Conservation (phyloP, 2,329 filamentous ascomycete species). For the Helotiales sp. region DNA sequence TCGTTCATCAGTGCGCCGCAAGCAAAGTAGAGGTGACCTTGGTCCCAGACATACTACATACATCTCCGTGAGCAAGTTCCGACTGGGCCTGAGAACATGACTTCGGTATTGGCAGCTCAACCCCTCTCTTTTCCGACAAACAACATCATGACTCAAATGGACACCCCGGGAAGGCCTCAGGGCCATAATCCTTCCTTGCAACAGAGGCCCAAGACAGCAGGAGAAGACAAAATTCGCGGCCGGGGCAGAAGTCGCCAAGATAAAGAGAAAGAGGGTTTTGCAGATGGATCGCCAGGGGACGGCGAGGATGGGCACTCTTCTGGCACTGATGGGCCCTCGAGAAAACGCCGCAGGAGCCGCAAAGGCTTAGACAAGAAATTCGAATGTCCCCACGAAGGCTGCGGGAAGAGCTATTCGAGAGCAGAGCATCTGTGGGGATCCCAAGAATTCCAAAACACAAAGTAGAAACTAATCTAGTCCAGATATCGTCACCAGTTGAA, state of each 20-base stretch:
- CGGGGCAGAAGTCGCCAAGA: constrained; percentile 40
- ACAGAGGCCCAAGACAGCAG: constrained; percentile 33
- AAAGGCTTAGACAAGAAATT: constrained; percentile 83
- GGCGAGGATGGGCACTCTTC: constrained; percentile 40
- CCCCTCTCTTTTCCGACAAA: constrained; percentile 35
- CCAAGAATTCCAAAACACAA: background rate
- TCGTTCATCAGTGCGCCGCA: constrained; percentile 17
- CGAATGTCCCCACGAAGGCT: constrained; percentile 82
- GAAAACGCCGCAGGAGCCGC: constrained; percentile 71
- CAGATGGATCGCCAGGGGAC: constrained; percentile 36
- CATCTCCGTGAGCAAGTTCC: constrained; percentile 2
- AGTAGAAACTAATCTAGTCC: constrained; percentile 17
- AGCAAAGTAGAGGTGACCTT: constrained; percentile 12
- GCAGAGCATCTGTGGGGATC: constrained; percentile 87
- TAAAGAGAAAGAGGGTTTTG: constrained; percentile 35
- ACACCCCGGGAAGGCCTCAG: constrained; percentile 34
- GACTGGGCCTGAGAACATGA: constrained; percentile 39
- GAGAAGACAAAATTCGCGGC: constrained; percentile 41
- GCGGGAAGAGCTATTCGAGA: constrained; percentile 94
- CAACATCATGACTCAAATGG: constrained; percentile 38
- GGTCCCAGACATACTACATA: background rate
- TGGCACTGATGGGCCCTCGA: constrained; percentile 41
- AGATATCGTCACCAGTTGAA: constrained; percentile 92
- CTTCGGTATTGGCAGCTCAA: constrained; percentile 41
- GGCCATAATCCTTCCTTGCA: constrained; percentile 35